Evolutionary conservation across 805 yeast species (phyloP).

Genomic region (Brettanomyces naardenensis): DNA sequence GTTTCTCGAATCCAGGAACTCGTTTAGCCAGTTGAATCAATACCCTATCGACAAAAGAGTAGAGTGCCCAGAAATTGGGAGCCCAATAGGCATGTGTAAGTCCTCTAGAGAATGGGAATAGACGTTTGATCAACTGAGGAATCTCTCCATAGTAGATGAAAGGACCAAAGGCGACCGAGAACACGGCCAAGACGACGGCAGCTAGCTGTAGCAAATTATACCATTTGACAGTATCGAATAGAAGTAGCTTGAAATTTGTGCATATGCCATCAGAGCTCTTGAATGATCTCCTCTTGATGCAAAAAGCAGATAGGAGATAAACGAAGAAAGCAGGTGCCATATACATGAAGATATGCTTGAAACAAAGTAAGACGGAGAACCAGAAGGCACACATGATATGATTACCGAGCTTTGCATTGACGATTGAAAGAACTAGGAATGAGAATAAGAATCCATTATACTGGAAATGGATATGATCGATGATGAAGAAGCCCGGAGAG

Average conservation of each 20-base stretch:
- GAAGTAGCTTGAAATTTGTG: slow-evolving; percentile 7
- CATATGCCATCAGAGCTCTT: slow-evolving; percentile 11
- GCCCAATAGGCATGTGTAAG: slow-evolving; percentile 99
- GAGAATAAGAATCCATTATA: slow-evolving; percentile 94
- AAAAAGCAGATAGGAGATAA: slow-evolving; percentile 64
- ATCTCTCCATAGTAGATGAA: slow-evolving; percentile 55
- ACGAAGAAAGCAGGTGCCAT: slow-evolving; percentile 92
- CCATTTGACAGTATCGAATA: slow-evolving; percentile 37
- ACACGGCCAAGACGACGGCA: slow-evolving; percentile 50
- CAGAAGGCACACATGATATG: slow-evolving; percentile 55
- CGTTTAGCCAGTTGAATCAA: slow-evolving; percentile 35
- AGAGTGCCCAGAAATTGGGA: slow-evolving; percentile 94
- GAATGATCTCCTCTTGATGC: slow-evolving; percentile 35
- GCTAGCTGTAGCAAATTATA: slow-evolving; percentile 54
- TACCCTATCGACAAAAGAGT: slow-evolving; percentile 73
- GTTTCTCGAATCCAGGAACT: slow-evolving; percentile 14
- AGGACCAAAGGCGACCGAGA: slow-evolving; percentile 69
- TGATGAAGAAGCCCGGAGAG: slow-evolving; percentile 83
- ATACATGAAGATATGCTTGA: slow-evolving; percentile 89
- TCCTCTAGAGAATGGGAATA: slow-evolving; percentile 93
- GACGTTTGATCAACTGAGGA: slow-evolving; percentile 55
- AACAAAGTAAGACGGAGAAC: slow-evolving; percentile 76
- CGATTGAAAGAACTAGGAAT: slow-evolving; percentile 62
- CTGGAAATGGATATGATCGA: slow-evolving; percentile 96
- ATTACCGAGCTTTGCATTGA: slow-evolving; percentile 53